Base-by-base conservation (phyloP, 257 asterid genomes). In the Agastache rugosa region DNA sequence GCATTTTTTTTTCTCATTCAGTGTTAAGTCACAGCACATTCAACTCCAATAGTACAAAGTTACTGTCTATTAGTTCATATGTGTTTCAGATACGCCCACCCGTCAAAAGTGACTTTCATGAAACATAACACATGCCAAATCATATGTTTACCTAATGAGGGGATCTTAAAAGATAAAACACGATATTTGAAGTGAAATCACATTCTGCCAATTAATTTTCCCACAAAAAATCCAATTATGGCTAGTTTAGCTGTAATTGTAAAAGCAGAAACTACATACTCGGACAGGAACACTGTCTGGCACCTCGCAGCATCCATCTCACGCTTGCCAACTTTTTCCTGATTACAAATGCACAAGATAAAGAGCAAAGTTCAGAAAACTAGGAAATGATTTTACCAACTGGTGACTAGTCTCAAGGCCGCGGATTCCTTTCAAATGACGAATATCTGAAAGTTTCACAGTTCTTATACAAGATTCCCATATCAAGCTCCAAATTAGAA, bases 261-360 rank as follows among this genome's bases (percentile, higher is more conserved):
- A 58, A 50, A 29, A 55, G 58, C 62, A 63, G 42, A 34, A 74
- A 70, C 23, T 39, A 77, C 97, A 47, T 89, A 95, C 99, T 90
- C 85, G 7, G 99, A 92, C 72, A 95, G 94, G 83, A 95, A 90
- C 19, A 87, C 88, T 9, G 97, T 95, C 87, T 92, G 92, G 85
- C 98, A 92, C 76, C 88, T 82, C 0, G 96, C 96, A 48, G 91
- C 98, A 79, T 95, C 99, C 73, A 88, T 87, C 85, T 95, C 99
- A 51, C 90, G 89, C 81, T 80, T 84, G 69, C 96, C 94, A 29
- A 85, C 77, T 63, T 84, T 75, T 68, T 83, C 94, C 99, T 95
- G 87, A 76, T 54, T 53, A 70, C 16, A 75, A 50, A 34, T 54
- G 72, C 74, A 63, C 68, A 67, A 75, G 12, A 73, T 8, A 65